Conservation (phyloP, 306 rosid species). For the Trifolium repens region DNA sequence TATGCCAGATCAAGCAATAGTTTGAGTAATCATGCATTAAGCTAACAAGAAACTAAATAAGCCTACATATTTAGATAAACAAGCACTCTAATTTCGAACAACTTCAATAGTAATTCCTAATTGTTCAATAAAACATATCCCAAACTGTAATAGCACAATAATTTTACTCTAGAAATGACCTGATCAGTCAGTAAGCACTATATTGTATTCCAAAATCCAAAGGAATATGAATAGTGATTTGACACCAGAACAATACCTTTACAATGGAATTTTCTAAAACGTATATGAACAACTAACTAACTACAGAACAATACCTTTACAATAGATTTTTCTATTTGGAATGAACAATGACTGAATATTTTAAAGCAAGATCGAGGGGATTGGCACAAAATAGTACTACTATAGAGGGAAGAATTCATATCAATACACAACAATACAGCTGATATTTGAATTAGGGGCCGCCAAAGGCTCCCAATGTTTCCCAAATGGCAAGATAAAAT, state of each 20-base stretch:
- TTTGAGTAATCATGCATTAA: slow-evolving; percentile 16
- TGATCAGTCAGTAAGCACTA: neutral
- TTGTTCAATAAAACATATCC: slow-evolving; percentile 10
- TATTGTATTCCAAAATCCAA: neutral
- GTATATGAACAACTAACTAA: neutral
- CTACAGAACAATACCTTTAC: neutral
- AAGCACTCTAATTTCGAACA: neutral
- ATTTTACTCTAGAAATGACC: slow-evolving; percentile 16
- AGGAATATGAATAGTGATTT: neutral
- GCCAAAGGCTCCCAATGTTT: neutral
- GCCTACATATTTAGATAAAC: neutral
- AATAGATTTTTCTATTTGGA: neutral
- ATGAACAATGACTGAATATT: neutral
- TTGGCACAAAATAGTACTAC: no score
- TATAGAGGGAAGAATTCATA: neutral
- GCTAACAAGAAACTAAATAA: slow-evolving; percentile 32
- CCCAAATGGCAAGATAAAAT: neutral
- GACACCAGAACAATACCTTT: neutral
- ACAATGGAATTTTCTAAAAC: neutral
- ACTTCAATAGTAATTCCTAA: neutral
- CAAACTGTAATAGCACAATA: slow-evolving; percentile 12
- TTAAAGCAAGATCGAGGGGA: neutral
- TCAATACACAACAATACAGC: neutral
- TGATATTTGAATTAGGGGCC: neutral
- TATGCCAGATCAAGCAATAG: slow-evolving; percentile 27